phyloP scores from a whole-genome alignment of 495 filamentous ascomycete genomes.

The Elaphomyces granulatus region DNA sequence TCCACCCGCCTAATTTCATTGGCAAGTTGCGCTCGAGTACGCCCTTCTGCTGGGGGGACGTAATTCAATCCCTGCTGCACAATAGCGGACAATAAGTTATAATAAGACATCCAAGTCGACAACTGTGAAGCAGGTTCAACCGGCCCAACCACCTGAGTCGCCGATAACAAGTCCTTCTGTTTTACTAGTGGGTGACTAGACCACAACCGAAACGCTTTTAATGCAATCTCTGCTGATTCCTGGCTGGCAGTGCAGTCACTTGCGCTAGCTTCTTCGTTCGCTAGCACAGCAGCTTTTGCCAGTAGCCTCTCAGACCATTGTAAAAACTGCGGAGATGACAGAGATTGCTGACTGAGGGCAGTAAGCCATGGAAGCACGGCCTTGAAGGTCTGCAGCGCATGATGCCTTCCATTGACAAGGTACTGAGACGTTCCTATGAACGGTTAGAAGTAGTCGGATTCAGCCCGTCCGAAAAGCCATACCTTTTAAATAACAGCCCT shows the following conservation, averaged over 20 bases:
- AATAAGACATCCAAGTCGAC: conserved; percentile 65
- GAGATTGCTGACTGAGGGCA: conserved; percentile 16
- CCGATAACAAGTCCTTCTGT: conserved; percentile 34
- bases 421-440: conserved; percentile 43
- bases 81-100: conserved; percentile 51
- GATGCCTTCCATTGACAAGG: conserved; percentile 33
- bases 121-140: conserved; percentile 13
- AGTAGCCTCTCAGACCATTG: conserved; percentile 69
- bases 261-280: conserved; percentile 38
- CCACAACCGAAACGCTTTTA: conserved; percentile 29
- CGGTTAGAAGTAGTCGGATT: conserved; percentile 5
- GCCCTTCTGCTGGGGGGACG: conserved; percentile 16
- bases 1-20: conserved; percentile 64
- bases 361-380: conserved; percentile 46
- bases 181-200: conserved; percentile 26
- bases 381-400: conserved; percentile 48
- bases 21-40: conserved; percentile 47
- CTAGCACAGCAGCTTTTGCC: conserved; percentile 52
- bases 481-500: conserved; percentile 63
- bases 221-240: conserved; percentile 21
- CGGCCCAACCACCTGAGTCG: conserved; percentile 9
- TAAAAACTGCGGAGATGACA: conserved; percentile 37
- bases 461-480: conserved; percentile 4
- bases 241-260: conserved; percentile 14
- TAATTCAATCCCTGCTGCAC: conserved; percentile 25